Evolutionary conservation across 768 basidiomycete species (phyloP).

Genomic region (Suillus plorans): DNA sequence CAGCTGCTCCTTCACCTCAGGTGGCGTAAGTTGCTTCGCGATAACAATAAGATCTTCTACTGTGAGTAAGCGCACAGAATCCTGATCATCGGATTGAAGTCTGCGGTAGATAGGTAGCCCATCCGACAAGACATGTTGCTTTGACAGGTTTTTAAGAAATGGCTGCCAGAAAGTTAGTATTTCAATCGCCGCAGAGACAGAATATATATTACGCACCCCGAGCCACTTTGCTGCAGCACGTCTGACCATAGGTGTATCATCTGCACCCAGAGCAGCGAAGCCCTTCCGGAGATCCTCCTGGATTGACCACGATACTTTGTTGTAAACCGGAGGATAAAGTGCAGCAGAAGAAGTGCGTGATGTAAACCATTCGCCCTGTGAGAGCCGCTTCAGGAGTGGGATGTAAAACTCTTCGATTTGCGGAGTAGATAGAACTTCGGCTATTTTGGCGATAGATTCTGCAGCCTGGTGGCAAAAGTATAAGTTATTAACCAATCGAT

Average conservation of each 20-base stretch:
- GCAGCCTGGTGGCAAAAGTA: slow-evolving; percentile 63
- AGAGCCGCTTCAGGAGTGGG: slow-evolving; percentile 85
- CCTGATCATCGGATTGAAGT: slow-evolving; percentile 95
- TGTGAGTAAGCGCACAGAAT: slow-evolving; percentile 93
- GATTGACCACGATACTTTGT: slow-evolving; percentile 65
- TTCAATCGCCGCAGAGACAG: slow-evolving; percentile 14
- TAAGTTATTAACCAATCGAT: slow-evolving; percentile 6
- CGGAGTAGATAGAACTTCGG: slow-evolving; percentile 66
- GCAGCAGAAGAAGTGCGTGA: slow-evolving; percentile 95
- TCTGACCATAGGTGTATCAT: slow-evolving; percentile 99
- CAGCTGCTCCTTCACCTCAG: slow-evolving; percentile 91
- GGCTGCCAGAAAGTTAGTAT: slow-evolving; percentile 45
- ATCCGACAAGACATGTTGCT: slow-evolving; percentile 80
- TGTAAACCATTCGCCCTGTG: slow-evolving; percentile 98
- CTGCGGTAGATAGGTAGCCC: slow-evolving; percentile 90
- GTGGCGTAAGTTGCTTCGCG: slow-evolving; percentile 76
- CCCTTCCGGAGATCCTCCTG: slow-evolving; percentile 89
- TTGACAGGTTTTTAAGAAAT: slow-evolving; percentile 75
- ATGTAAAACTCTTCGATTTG: slow-evolving; percentile 91
- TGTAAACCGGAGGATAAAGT: slow-evolving; percentile 87
- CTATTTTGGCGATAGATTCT: slow-evolving; percentile 92
- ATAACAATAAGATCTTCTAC: slow-evolving; percentile 95
- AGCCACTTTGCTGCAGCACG: slow-evolving; percentile 96
- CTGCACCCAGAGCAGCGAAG: slow-evolving; percentile 78
- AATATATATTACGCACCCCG: slow-evolving; percentile 60